These are phyloP conservation scores for Peterozyma xylosa DNA, from an alignment of 805 yeast species.

Conservation along the genomic window DNA sequence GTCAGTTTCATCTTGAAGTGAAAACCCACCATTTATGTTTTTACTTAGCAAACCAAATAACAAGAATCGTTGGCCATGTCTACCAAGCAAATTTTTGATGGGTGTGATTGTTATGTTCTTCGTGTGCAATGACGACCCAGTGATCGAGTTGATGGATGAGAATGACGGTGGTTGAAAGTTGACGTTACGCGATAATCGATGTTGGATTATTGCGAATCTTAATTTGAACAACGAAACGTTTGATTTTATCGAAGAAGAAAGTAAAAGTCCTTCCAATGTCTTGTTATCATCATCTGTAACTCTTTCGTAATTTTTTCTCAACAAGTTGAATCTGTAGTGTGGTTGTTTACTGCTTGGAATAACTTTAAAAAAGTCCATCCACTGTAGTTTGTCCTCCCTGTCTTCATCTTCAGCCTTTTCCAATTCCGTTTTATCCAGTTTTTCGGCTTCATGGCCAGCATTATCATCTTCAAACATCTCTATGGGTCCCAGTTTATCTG, in stretches of 20 bases:
- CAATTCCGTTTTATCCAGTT: neutral
- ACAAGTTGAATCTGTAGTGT: conserved; percentile 49
- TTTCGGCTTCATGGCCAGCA: neutral
- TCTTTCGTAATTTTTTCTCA: conserved; percentile 47
- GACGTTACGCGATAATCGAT: conserved; percentile 70
- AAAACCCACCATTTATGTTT: conserved; percentile 60
- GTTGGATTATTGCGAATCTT: conserved; percentile 58
- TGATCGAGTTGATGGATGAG: conserved; percentile 35
- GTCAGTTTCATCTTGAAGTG: conserved; percentile 77
- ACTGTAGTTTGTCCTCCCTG: conserved; percentile 30
- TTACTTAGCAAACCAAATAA: conserved; percentile 69
- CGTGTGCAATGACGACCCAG: conserved; percentile 14
- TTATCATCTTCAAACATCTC: conserved; percentile 5
- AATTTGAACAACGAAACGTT: conserved; percentile 36
- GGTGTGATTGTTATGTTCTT: conserved; percentile 42
- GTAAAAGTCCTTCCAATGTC: conserved; percentile 11
- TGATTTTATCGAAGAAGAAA: conserved; percentile 14
- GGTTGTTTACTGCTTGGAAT: conserved; percentile 64
- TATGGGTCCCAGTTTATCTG: conserved; percentile 2
- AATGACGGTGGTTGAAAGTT: conserved; percentile 50
- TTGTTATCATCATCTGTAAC: conserved; percentile 6
- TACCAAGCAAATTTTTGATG: conserved; percentile 79
- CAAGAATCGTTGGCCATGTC: conserved; percentile 69
- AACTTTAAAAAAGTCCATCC: conserved; percentile 68
- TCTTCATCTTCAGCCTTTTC: neutral